Conservation (phyloP, 2,329 filamentous ascomycete species). For the Leptographium lundbergii region DNA sequence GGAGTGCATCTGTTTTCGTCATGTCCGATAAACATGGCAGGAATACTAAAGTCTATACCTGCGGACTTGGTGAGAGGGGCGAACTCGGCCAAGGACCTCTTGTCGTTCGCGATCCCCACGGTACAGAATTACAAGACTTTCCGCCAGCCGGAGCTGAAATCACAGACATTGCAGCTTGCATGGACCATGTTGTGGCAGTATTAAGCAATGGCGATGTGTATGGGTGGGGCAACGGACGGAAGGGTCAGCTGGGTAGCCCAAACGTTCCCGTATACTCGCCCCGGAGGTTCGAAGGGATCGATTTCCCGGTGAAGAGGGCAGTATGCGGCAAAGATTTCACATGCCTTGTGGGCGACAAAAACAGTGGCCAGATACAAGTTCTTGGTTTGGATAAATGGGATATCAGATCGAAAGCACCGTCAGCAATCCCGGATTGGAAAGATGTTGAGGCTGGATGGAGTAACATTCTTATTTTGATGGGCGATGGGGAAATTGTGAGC, state of each 20-base stretch:
- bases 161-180: constrained; percentile 54
- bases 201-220: constrained; percentile 65
- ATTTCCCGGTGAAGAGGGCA: constrained; percentile 52
- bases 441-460: constrained; percentile 73
- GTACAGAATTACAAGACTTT: constrained; percentile 45
- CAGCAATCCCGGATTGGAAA: constrained; percentile 42
- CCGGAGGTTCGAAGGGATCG: constrained; percentile 41
- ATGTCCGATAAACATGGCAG: constrained; percentile 28
- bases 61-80: constrained; percentile 56
- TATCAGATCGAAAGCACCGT: constrained; percentile 45
- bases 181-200: constrained; percentile 66
- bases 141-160: constrained; percentile 48
- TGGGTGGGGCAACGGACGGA: constrained; percentile 80
- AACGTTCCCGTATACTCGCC: constrained; percentile 44
- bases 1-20: constrained; percentile 60
- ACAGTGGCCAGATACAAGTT: constrained; percentile 47
- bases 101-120: constrained; percentile 33
- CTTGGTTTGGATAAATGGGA: constrained; percentile 67
- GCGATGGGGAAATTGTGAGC: constrained; percentile 46
- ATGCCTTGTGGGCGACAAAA: constrained; percentile 47
- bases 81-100: constrained; percentile 54
- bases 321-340: constrained; percentile 82
- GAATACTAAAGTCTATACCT: constrained; percentile 42
- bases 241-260: constrained; percentile 65
- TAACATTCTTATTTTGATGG: constrained; percentile 56